Percentiles rank a stretch among this genome's conserved stretches.
Conservation (phyloP, 805 yeast species). For the Metschnikowia cerradonensis region DNA sequence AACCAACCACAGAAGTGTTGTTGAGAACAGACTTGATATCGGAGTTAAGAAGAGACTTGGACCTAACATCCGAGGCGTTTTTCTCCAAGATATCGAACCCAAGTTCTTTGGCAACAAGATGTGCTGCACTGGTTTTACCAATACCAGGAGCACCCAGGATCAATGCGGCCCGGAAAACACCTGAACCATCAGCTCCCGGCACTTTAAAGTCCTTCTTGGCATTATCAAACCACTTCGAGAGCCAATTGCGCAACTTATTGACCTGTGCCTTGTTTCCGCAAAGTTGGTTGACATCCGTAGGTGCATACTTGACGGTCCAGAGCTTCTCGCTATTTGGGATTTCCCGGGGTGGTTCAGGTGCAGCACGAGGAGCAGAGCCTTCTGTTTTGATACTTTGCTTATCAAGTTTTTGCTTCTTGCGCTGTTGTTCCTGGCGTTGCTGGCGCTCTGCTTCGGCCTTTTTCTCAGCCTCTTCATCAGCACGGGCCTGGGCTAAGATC, state of each 20-base stretch:
- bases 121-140: conserved; percentile 82
- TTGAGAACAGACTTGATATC: conserved; percentile 67
- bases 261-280: conserved; percentile 81
- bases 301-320: conserved; percentile 95
- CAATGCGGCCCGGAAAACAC: conserved; percentile 74
- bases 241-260: conserved; percentile 66
- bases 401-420: background rate
- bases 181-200: conserved; percentile 61
- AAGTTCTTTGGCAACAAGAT: conserved; percentile 60
- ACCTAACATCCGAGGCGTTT: conserved; percentile 87
- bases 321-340: conserved; percentile 57
- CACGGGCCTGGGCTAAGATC: conserved; percentile 41
- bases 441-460: conserved; percentile 37
- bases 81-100: conserved; percentile 75
- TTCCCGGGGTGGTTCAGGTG: conserved; percentile 22
- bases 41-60: conserved; percentile 68
- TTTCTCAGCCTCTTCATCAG: conserved; percentile 45
- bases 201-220: conserved; percentile 52
- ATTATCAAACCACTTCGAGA: conserved; percentile 65
- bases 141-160: conserved; percentile 87
- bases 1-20: conserved; percentile 83
- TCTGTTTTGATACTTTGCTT: background rate
- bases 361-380: background rate
- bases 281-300: conserved; percentile 65
- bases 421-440: conserved; percentile 12